These are phyloP conservation scores for Collariella sp. DNA, from an alignment of 495 filamentous ascomycete species.

Conservation along the genomic window DNA sequence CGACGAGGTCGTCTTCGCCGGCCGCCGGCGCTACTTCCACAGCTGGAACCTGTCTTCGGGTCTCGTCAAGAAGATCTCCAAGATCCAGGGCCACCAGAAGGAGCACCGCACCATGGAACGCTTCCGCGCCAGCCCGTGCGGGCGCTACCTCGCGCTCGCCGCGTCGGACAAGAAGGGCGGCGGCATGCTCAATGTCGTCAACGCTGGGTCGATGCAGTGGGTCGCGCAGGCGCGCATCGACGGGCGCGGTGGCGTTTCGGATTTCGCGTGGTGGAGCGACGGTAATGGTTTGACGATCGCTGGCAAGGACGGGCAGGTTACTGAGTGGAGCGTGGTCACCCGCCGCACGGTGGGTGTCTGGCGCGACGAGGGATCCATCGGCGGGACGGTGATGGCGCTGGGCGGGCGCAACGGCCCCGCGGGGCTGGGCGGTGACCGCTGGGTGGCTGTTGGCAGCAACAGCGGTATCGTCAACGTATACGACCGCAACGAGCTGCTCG, in stretches of 20 bases:
- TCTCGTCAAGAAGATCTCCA: constrained; percentile 63
- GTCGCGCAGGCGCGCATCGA: constrained; percentile 74
- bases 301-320: constrained; percentile 81
- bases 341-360: constrained; percentile 66
- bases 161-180: constrained; percentile 73
- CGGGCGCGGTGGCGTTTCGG: constrained; percentile 70
- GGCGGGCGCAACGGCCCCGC: constrained; percentile 54
- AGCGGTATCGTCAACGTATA: constrained; percentile 90
- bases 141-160: constrained; percentile 71
- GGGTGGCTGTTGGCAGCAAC: constrained; percentile 77
- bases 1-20: constrained; percentile 71
- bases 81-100: constrained; percentile 70
- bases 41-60: constrained; percentile 82
- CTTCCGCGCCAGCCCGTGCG: constrained; percentile 78
- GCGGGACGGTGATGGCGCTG: constrained; percentile 69
- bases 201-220: constrained; percentile 80
- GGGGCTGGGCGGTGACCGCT: constrained; percentile 70
- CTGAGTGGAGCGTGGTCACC: constrained; percentile 69
- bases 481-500: constrained; percentile 60
- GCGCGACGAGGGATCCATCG: constrained; percentile 84
- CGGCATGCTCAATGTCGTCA: constrained; percentile 78
- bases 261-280: constrained; percentile 84
- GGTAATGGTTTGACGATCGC: constrained; percentile 67
- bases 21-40: constrained; percentile 85
- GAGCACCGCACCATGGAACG: constrained; percentile 86